phyloP scores from a whole-genome alignment of 371 early-diverging fungal genomes.

The Blakeslea trispora region DNA sequence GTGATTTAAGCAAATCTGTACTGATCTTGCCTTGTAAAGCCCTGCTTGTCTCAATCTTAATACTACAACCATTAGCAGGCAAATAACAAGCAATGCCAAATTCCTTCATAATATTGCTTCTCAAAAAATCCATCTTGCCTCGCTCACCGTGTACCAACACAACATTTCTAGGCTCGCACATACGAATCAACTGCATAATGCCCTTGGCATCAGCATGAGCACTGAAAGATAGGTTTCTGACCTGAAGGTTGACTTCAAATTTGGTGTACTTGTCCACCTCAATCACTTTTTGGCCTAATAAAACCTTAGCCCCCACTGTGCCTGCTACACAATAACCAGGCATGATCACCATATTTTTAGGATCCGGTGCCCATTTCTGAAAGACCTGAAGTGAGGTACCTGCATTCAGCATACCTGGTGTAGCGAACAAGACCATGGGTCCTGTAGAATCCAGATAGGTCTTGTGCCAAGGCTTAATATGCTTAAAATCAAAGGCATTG shows the following conservation, averaged over 20 bases:
- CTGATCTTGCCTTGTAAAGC: constrained; percentile 62
- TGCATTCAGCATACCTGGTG: constrained; percentile 92
- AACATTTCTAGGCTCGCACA: constrained; percentile 92
- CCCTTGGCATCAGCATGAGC: constrained; percentile 99
- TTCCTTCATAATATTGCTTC: constrained; percentile 82
- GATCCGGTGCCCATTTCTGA: constrained; percentile 86
- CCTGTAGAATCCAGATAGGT: constrained; percentile 69
- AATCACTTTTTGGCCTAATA: constrained; percentile 86
- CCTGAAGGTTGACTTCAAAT: constrained; percentile 88
- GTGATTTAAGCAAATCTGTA: constrained; percentile 50
- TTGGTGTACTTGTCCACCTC: constrained; percentile 77
- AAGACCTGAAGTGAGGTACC: constrained; percentile 87
- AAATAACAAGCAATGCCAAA: constrained; percentile 84
- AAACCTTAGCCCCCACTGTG: constrained; percentile 94
- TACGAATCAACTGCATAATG: constrained; percentile 94
- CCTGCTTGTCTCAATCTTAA: constrained; percentile 66
- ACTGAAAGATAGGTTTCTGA: constrained; percentile 96
- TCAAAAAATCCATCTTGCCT: constrained; percentile 86
- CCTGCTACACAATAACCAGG: constrained; percentile 95
- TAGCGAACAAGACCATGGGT: constrained; percentile 95
- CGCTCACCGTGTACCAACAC: constrained; percentile 99
- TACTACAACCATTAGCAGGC: constrained; percentile 86
- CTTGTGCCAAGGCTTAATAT: constrained; percentile 84
- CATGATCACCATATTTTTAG: constrained; percentile 92
- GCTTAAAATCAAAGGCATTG: constrained; percentile 95